Evolutionary conservation across 176 grass and related monocot genomes (phyloP).

Genomic region (Lolium multiflorum): DNA sequence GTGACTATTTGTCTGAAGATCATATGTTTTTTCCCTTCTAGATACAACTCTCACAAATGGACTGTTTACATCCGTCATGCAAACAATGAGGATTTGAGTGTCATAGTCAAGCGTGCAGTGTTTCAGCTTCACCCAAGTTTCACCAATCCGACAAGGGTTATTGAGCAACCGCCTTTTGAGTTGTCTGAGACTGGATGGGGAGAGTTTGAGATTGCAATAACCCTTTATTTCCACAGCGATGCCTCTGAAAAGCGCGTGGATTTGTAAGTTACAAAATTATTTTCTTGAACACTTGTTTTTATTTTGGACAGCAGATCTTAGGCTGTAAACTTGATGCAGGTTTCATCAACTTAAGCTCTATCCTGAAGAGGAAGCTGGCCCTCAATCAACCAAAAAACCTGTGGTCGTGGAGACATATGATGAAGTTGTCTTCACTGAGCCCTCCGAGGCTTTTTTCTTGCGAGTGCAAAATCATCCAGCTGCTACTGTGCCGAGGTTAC

Average conservation of each 20-base stretch:
- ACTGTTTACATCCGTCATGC: slow-evolving; percentile 81
- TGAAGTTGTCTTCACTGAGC: slow-evolving; percentile 87
- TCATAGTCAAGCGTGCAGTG: slow-evolving; percentile 81
- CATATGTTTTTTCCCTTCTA: neutral
- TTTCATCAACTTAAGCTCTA: slow-evolving; percentile 91
- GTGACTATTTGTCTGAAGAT: neutral
- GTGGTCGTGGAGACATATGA: slow-evolving; percentile 89
- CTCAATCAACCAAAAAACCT: slow-evolving; percentile 82
- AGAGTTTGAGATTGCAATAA: slow-evolving; percentile 98
- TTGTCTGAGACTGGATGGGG: slow-evolving; percentile 95
- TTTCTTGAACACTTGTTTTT: neutral
- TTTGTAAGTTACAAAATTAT: slow-evolving; percentile 54
- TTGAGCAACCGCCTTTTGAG: slow-evolving; percentile 86
- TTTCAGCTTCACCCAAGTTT: slow-evolving; percentile 99
- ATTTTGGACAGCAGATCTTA: slow-evolving; percentile 12
- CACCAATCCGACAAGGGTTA: slow-evolving; percentile 80
- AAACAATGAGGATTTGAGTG: slow-evolving; percentile 87
- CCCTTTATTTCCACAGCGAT: slow-evolving; percentile 88
- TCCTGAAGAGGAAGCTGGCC: slow-evolving; percentile 76
- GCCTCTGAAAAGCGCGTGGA: slow-evolving; percentile 87
- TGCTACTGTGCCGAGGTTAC: slow-evolving; percentile 86
- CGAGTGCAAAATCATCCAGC: slow-evolving; percentile 93
- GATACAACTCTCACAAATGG: slow-evolving; percentile 92
- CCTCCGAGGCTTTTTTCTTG: slow-evolving; percentile 76
- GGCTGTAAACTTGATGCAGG: slow-evolving; percentile 34